Evolutionary conservation across 805 yeast species (phyloP).

Genomic region (Maudiozyma barnettii): DNA sequence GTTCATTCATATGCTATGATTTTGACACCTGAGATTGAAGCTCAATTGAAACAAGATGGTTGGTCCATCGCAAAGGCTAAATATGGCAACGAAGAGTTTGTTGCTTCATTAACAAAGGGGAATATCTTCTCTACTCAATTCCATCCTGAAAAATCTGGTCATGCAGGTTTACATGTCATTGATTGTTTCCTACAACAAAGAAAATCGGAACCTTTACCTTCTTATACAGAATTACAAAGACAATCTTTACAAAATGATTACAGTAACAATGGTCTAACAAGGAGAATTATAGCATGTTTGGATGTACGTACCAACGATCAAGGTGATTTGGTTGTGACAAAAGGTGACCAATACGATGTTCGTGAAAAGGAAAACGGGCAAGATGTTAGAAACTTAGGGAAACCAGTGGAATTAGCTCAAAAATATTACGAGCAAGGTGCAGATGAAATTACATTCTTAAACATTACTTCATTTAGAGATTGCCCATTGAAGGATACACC

Average conservation of each 20-base stretch:
- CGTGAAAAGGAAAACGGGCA: conserved; percentile 55
- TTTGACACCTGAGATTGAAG: conserved; percentile 32
- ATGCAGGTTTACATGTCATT: conserved; percentile 74
- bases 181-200: conserved; percentile 52
- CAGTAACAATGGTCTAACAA: conserved; percentile 58
- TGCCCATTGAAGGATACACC: conserved; percentile 91
- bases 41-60: conserved; percentile 28
- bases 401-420: conserved; percentile 91
- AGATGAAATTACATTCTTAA: conserved; percentile 90
- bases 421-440: conserved; percentile 91
- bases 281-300: conserved; percentile 89
- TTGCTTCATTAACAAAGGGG: conserved; percentile 71
- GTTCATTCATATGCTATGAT: conserved; percentile 91
- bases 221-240: conserved; percentile 17
- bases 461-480: conserved; percentile 91
- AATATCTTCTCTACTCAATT: conserved; percentile 93
- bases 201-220: conserved; percentile 12
- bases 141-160: conserved; percentile 97
- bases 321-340: conserved; percentile 95
- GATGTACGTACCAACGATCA: conserved; percentile 93
- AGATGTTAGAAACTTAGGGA: conserved; percentile 85
- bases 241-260: conserved; percentile 27
- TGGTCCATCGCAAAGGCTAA: conserved; percentile 69
- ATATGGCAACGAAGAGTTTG: conserved; percentile 71
- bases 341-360: conserved; percentile 97